Conservation (phyloP, 2,329 filamentous ascomycete genomes). For the Cytospora mali region DNA sequence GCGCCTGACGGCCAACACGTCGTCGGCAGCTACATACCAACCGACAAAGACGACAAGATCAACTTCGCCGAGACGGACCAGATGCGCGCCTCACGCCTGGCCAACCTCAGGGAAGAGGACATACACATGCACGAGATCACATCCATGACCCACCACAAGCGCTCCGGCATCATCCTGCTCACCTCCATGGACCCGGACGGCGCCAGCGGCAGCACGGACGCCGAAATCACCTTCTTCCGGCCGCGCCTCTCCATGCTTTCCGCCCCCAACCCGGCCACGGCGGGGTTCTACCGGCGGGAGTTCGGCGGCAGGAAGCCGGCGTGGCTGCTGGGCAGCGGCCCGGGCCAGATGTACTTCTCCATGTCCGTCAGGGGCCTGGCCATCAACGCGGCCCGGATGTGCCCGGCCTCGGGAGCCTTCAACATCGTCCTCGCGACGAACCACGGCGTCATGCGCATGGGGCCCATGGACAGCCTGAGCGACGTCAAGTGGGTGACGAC, state of each 20-base stretch:
- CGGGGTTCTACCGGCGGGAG: slow-evolving; percentile 34
- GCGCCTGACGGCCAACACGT: slow-evolving; percentile 41
- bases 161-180: slow-evolving; percentile 46
- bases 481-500: slow-evolving; percentile 37
- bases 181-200: slow-evolving; percentile 43
- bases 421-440: slow-evolving; percentile 53
- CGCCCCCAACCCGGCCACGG: background rate
- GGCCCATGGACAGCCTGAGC: slow-evolving; percentile 36
- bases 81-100: slow-evolving; percentile 5
- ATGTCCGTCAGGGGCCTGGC: slow-evolving; percentile 26
- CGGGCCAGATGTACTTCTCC: slow-evolving; percentile 30
- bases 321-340: slow-evolving; percentile 45
- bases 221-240: slow-evolving; percentile 48
- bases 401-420: slow-evolving; percentile 44
- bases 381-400: slow-evolving; percentile 41
- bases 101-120: slow-evolving; percentile 24
- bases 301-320: slow-evolving; percentile 32
- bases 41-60: slow-evolving; percentile 45
- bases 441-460: slow-evolving; percentile 45
- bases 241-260: slow-evolving; percentile 38
- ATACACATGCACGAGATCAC: slow-evolving; percentile 46
- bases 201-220: slow-evolving; percentile 48
- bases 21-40: slow-evolving; percentile 46
- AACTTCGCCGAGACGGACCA: slow-evolving; percentile 7
- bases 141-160: slow-evolving; percentile 51